Conservation (phyloP, 495 filamentous ascomycete species). For the Aspergillus diversus region DNA sequence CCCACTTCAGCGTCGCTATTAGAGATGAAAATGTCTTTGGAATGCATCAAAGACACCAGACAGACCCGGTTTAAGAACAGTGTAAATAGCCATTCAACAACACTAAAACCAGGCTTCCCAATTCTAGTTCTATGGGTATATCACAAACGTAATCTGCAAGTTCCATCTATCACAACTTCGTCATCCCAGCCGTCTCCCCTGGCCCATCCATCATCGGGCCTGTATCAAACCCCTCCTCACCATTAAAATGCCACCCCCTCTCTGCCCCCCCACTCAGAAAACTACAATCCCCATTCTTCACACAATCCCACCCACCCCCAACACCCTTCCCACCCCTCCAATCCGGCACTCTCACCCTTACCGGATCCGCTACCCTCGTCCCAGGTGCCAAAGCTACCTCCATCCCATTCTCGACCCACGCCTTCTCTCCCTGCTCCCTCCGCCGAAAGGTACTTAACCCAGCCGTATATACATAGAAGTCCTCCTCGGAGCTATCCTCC, state of each 20-base stretch:
- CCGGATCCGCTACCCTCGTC: conserved; percentile 32
- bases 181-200: conserved; percentile 8
- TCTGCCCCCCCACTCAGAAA: conserved; percentile 81
- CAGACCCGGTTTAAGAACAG: neutral
- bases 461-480: conserved; percentile 88
- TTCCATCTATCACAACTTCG: conserved; percentile 10
- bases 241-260: conserved; percentile 81
- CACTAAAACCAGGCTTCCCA: conserved; percentile 17
- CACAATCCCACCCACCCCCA: conserved; percentile 78
- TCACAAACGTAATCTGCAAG: neutral
- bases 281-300: conserved; percentile 78
- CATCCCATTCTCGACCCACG: conserved; percentile 5
- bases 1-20: neutral
- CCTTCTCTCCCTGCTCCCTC: conserved; percentile 35
- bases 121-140: conserved; percentile 7
- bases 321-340: conserved; percentile 73
- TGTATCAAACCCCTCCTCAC: conserved; percentile 71
- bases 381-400: conserved; percentile 27
- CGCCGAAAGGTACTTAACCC: conserved; percentile 66
- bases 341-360: conserved; percentile 45
- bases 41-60: neutral
- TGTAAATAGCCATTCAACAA: neutral
- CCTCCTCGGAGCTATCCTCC: conserved; percentile 64
- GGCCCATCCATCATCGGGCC: conserved; percentile 40
- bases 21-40: neutral